phyloP scores from a whole-genome alignment of 1,284 basidiomycete genomes.

The Ceratobasidium sp. region DNA sequence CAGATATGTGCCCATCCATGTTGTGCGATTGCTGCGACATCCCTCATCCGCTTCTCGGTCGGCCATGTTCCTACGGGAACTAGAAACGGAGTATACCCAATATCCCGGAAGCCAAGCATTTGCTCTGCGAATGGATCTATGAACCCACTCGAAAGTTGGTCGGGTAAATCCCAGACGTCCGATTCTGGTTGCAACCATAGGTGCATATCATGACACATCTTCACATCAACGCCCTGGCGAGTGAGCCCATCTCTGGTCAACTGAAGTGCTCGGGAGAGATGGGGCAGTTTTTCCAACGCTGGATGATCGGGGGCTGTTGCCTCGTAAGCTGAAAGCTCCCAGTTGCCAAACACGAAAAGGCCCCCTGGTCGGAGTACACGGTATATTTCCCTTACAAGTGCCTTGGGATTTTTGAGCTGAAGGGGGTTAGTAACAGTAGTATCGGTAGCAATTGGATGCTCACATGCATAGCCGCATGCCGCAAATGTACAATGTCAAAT shows the following conservation, averaged over 20 bases:
- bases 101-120: constrained; percentile 35
- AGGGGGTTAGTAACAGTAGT: neutral
- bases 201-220: constrained; percentile 37
- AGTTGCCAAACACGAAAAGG: constrained; percentile 38
- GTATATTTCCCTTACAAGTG: constrained; percentile 28
- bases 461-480: constrained; percentile 40
- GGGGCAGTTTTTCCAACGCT: constrained; percentile 34
- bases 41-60: constrained; percentile 32
- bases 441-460: neutral
- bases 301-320: constrained; percentile 14
- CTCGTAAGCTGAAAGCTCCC: constrained; percentile 43
- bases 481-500: constrained; percentile 39
- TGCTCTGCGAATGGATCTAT: constrained; percentile 14
- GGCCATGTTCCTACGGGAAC: constrained; percentile 37
- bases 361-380: constrained; percentile 38
- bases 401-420: constrained; percentile 41
- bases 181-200: constrained; percentile 30
- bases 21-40: constrained; percentile 15
- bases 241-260: constrained; percentile 10
- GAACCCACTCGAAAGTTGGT: constrained; percentile 23
- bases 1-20: constrained; percentile 37
- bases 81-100: constrained; percentile 4
- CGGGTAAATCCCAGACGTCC: constrained; percentile 19
- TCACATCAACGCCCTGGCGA: constrained; percentile 34
- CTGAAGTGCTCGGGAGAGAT: constrained; percentile 23